Evolutionary conservation across 2,329 filamentous ascomycete genomes (phyloP).

Genomic region (Chaetomiaceae sp.): DNA sequence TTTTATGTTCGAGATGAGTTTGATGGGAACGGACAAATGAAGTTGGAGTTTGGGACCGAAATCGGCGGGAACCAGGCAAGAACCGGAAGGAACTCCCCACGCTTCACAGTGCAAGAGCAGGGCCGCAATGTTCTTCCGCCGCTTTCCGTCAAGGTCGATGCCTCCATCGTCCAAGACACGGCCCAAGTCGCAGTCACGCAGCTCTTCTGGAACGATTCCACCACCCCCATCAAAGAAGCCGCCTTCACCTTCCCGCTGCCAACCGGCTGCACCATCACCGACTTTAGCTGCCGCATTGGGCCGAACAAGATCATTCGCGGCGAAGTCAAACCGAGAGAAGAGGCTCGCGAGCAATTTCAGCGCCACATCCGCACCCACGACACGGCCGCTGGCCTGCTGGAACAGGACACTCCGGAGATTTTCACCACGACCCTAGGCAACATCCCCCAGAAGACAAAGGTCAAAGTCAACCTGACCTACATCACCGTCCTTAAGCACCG

Average conservation of each 20-base stretch:
- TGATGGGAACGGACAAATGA: too few relatives aligned
- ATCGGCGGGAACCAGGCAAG: neutral
- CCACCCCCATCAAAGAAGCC: slow-evolving; percentile 23
- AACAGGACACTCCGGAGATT: slow-evolving; percentile 28
- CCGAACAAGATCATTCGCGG: slow-evolving; percentile 23
- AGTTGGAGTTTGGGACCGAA: too few relatives aligned
- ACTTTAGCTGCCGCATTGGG: slow-evolving; percentile 27
- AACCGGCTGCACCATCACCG: slow-evolving; percentile 27
- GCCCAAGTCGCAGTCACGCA: slow-evolving; percentile 27
- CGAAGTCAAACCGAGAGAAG: slow-evolving; percentile 22
- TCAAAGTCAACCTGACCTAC: slow-evolving; percentile 27
- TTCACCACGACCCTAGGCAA: slow-evolving; percentile 29
- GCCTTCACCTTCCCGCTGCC: slow-evolving; percentile 29
- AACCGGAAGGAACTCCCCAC: neutral
- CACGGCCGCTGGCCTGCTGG: slow-evolving; percentile 20
- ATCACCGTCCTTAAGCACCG: slow-evolving; percentile 25
- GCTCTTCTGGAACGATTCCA: slow-evolving; percentile 27
- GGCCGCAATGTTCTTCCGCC: slow-evolving; percentile 25
- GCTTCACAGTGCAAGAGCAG: slow-evolving; percentile 4
- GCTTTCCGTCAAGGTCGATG: slow-evolving; percentile 24
- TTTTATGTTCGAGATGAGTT: too few relatives aligned
- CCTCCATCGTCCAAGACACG: slow-evolving; percentile 26
- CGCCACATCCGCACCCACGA: slow-evolving; percentile 8
- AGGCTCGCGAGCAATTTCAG: slow-evolving; percentile 21
- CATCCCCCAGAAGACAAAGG: slow-evolving; percentile 25